These are phyloP conservation scores for Flaveria ramosissima DNA, from an alignment of 129 eudicot genomes.

Conservation along the genomic window DNA sequence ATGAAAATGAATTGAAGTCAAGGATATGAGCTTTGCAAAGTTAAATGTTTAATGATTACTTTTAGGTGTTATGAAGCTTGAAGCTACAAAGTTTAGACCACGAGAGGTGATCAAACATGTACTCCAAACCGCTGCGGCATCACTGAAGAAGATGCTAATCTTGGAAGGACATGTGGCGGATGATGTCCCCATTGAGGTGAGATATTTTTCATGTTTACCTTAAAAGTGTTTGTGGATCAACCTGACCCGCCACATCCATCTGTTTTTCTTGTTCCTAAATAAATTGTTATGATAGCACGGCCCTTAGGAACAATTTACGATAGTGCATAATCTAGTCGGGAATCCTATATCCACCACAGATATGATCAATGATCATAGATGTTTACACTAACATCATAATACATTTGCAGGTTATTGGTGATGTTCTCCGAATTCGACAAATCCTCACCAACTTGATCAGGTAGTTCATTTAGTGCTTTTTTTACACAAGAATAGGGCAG, in stretches of 20 bases:
- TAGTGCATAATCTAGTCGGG: too few relatives aligned
- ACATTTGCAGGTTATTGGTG: constrained; percentile 79
- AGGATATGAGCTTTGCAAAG: background rate
- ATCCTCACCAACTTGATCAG: constrained; percentile 95
- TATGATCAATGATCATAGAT: background rate
- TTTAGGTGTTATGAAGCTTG: constrained; percentile 91
- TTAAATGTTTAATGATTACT: constrained; percentile 8
- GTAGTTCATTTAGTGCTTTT: constrained; percentile 31
- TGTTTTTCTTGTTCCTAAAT: too few relatives aligned
- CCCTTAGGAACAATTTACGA: too few relatives aligned
- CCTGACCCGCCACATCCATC: background rate
- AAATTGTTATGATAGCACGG: too few relatives aligned
- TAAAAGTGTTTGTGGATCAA: background rate
- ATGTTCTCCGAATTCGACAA: constrained; percentile 91
- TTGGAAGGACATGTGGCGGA: constrained; percentile 82
- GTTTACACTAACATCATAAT: background rate
- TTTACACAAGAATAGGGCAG: background rate
- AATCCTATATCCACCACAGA: too few relatives aligned
- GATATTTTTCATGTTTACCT: background rate
- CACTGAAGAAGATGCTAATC: constrained; percentile 65
- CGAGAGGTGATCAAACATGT: constrained; percentile 96
- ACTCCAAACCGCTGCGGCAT: constrained; percentile 94
- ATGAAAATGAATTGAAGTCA: background rate
- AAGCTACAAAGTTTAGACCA: constrained; percentile 95
- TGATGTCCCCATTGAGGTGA: constrained; percentile 87